Evolutionary conservation across 202 grass and related monocot species (phyloP), one percentile per base, ranked within the genome.

Genomic region (Hordeum pubiflorum): DNA sequence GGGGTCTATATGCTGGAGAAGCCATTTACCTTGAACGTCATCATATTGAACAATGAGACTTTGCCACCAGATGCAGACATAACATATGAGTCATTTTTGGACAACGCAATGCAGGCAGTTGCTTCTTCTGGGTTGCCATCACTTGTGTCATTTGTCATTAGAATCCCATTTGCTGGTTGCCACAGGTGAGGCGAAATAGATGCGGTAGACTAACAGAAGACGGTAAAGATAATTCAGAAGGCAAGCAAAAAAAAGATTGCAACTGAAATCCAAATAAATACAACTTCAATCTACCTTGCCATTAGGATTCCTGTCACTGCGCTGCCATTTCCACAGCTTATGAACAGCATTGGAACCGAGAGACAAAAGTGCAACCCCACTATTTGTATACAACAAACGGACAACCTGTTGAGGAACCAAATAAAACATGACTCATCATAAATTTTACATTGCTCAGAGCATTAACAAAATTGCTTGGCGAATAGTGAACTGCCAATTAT

Each of bases 61-160:
- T 98, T 98, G 59, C 92, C 95, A 48, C 95, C 95, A 82, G 95
- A 98, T 57, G 95, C 95, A 33, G 92, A 98, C 92, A 98, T 98
- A 77, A 98, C 95, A 78, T 98, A 98, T 0, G 95, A 98, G 52
- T 98, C 95, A 81, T 98, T 98, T 84, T 98, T 98, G 32, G 95
- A 98, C 65, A 98, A 74, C 39, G 95, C 95, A 58, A 98, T 98
- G 72, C 95, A 95, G 12, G 95, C 92, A 33, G 86, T 98, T 77
- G 88, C 92, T 71, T 98, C 95, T 93, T 98, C 92, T 11, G 96
- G 90, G 64, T 96, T 99, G 78, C 81, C 75, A 54, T 99, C 96
- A 22, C 75, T 88, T 18, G 69, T 99, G 62, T 99, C 96, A 21
- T 99, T 99, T 56, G 92, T 91, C 96, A 99, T 99, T 55, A 91